Percentiles rank a stretch among this genome's conserved stretches.
Conservation (phyloP, 2,329 filamentous ascomycete species). For the Colletotrichum zoysiae region DNA sequence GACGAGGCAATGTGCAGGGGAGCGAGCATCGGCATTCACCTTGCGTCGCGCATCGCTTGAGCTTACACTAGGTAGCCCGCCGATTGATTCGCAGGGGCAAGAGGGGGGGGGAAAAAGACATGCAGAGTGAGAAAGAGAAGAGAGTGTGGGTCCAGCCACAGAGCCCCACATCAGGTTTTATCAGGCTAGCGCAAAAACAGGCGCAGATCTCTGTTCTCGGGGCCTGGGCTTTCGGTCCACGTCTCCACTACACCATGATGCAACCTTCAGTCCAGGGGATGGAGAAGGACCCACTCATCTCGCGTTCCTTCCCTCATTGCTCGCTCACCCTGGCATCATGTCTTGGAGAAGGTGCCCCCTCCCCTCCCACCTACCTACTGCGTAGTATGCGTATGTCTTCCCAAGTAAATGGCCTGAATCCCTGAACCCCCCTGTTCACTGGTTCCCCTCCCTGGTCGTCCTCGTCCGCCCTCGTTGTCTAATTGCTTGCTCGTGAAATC, state of each 20-base stretch:
- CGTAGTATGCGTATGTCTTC: background rate
- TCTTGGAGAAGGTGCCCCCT: constrained; percentile 3
- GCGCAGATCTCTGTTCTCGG: constrained; percentile 43
- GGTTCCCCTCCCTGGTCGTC: background rate
- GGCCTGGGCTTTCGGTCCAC: constrained; percentile 33
- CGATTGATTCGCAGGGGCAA: background rate
- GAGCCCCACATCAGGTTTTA: constrained; percentile 26
- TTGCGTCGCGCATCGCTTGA: constrained; percentile 21
- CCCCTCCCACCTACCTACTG: background rate
- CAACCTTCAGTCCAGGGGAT: constrained; percentile 29
- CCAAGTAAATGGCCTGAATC: background rate
- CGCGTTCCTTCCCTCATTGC: constrained; percentile 17
- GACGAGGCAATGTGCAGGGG: constrained; percentile 38
- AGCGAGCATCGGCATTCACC: constrained; percentile 34
- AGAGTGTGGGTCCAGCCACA: constrained; percentile 17
- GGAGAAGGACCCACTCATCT: constrained; percentile 10
- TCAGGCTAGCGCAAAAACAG: constrained; percentile 38
- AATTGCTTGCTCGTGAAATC: background rate
- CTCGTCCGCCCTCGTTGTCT: background rate
- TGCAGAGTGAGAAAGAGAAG: background rate
- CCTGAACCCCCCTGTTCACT: background rate
- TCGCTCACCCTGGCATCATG: constrained; percentile 14
- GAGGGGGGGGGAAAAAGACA: background rate
- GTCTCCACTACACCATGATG: constrained; percentile 11
- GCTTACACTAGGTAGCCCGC: constrained; percentile 23